Evolutionary conservation across 192 early-diverging fungal species (phyloP).

Genomic region (Phycomyces nitens): DNA sequence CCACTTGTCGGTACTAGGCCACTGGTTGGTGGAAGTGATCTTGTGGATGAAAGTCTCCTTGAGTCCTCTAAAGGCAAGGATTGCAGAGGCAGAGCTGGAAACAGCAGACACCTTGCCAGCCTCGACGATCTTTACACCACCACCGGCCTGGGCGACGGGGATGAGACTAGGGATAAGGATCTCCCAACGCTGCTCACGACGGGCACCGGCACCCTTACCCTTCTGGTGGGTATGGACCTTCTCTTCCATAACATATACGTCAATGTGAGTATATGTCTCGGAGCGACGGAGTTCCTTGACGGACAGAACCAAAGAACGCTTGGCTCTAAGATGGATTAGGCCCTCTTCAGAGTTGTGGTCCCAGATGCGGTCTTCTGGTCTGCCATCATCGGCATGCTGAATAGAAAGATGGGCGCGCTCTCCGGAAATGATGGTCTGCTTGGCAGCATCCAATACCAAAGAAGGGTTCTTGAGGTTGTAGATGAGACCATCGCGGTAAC

Average conservation of each 20-base stretch:
- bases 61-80: conserved; percentile 20
- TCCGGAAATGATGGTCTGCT: conserved; percentile 15
- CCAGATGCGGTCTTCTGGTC: conserved; percentile 24
- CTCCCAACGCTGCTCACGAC: conserved; percentile 28
- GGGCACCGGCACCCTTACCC: conserved; percentile 2
- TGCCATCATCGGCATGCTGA: not conserved
- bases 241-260: conserved; percentile 21
- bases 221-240: conserved; percentile 8
- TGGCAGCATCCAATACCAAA: conserved; percentile 26
- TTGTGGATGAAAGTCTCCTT: conserved; percentile 20
- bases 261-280: conserved; percentile 4
- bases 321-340: conserved; percentile 9
- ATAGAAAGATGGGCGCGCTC: conserved; percentile 20
- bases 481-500: conserved; percentile 21
- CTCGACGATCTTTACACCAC: conserved; percentile 16
- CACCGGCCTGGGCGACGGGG: conserved; percentile 5
- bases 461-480: conserved; percentile 23
- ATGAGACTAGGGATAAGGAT: conserved; percentile 23
- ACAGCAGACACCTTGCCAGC: conserved; percentile 10
- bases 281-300: conserved; percentile 20
- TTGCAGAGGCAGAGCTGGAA: conserved; percentile 18
- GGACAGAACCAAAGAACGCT: conserved; percentile 13
- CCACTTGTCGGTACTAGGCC: conserved; percentile 18
- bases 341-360: conserved; percentile 10
- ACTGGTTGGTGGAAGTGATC: conserved; percentile 14